These are phyloP conservation scores for Cladorrhinum sp. DNA, from an alignment of 2,329 filamentous ascomycete genomes.

Conservation along the genomic window DNA sequence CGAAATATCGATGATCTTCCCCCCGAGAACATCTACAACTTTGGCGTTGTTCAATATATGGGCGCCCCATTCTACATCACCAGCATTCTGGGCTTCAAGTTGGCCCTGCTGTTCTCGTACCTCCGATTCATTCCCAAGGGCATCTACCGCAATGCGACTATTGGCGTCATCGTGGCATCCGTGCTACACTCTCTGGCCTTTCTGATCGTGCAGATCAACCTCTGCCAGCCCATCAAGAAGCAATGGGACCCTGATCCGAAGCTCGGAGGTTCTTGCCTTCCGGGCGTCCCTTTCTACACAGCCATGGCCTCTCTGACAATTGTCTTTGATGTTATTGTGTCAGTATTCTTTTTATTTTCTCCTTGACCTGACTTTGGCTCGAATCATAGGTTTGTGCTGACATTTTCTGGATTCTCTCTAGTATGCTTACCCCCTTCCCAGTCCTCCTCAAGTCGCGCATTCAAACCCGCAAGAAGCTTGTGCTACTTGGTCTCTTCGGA, in stretches of 20 bases:
- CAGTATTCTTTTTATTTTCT: constrained; percentile 19
- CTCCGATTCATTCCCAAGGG: constrained; percentile 43
- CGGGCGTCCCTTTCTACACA: constrained; percentile 42
- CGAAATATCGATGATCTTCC: constrained; percentile 37
- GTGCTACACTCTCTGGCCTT: constrained; percentile 40
- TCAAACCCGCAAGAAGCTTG: constrained; percentile 39
- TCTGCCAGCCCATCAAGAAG: constrained; percentile 37
- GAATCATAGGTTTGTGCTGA: neutral
- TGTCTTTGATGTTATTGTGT: constrained; percentile 41
- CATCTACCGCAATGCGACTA: constrained; percentile 34
- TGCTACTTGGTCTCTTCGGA: constrained; percentile 42
- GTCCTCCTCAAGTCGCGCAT: constrained; percentile 38
- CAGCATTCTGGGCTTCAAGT: constrained; percentile 46
- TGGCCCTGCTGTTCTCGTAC: constrained; percentile 43
- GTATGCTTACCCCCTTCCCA: constrained; percentile 41
- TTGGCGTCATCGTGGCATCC: constrained; percentile 35
- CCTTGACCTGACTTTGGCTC: neutral
- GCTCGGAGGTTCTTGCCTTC: constrained; percentile 36
- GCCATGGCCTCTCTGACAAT: constrained; percentile 41
- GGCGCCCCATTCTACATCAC: constrained; percentile 43
- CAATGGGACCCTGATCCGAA: constrained; percentile 42
- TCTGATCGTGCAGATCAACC: constrained; percentile 35
- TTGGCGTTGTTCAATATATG: constrained; percentile 41
- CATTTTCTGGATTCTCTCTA: constrained; percentile 19
- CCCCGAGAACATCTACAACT: constrained; percentile 36